phyloP scores from a whole-genome alignment of 2,329 filamentous ascomycete species.

The Cladobotryum mycophilum region DNA sequence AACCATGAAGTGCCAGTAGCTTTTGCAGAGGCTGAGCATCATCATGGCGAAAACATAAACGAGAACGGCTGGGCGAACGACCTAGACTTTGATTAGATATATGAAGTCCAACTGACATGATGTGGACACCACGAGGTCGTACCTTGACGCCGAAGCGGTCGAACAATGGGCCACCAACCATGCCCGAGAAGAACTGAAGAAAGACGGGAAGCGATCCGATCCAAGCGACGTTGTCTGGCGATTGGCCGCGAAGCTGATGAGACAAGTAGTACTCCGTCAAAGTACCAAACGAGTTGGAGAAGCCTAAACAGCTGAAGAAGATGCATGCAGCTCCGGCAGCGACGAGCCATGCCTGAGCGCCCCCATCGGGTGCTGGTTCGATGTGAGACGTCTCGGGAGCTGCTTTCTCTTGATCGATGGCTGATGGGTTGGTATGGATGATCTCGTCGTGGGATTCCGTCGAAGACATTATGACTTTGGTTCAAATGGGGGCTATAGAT shows the following conservation, averaged over 20 bases:
- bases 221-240: constrained; percentile 34
- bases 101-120: not conserved
- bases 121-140: not conserved
- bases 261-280: constrained; percentile 39
- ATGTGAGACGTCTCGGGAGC: not conserved
- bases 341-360: constrained; percentile 35
- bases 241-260: constrained; percentile 26
- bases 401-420: not conserved
- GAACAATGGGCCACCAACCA: constrained; percentile 33
- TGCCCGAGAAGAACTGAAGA: constrained; percentile 29
- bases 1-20: constrained; percentile 49
- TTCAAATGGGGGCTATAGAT: too few species aligned
- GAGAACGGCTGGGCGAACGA: constrained; percentile 27
- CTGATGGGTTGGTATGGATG: not conserved
- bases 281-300: constrained; percentile 38
- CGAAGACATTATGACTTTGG: not conserved
- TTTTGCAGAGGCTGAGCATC: constrained; percentile 36
- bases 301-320: constrained; percentile 36
- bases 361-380: constrained; percentile 24
- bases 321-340: constrained; percentile 28
- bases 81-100: constrained; percentile 12
- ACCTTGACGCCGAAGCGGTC: constrained; percentile 36
- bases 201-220: constrained; percentile 35
- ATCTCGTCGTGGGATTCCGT: not conserved
- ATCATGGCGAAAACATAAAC: constrained; percentile 34